phyloP scores from a whole-genome alignment of 2,329 filamentous ascomycete species.

The Lanzia echinophila region DNA sequence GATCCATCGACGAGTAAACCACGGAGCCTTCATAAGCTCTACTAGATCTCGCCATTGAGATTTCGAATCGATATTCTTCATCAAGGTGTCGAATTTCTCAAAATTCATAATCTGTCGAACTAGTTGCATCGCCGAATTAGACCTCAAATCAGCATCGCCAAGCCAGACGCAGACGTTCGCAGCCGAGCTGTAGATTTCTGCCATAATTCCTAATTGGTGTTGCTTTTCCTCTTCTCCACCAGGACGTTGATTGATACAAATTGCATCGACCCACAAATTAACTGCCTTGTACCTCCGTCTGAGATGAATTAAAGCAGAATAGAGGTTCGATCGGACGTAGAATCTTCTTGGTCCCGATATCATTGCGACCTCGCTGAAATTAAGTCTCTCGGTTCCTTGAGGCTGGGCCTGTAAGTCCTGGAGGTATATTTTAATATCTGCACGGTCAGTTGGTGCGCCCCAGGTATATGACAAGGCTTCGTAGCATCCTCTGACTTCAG shows the following conservation, averaged over 20 bases:
- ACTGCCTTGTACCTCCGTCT: not conserved
- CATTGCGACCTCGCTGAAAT: too few relatives aligned
- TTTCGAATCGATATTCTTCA: not conserved
- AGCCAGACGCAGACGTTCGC: not conserved
- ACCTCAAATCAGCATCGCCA: not conserved
- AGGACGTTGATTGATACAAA: too few relatives aligned
- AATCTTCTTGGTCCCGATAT: not conserved
- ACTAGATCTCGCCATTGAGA: not conserved
- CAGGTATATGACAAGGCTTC: too few relatives aligned
- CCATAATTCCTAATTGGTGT: too few relatives aligned
- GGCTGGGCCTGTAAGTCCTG: too few relatives aligned
- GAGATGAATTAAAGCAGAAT: not conserved
- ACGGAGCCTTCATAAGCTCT: not conserved
- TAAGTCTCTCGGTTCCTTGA: too few relatives aligned
- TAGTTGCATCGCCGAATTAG: not conserved
- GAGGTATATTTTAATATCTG: too few relatives aligned
- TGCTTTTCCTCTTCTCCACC: too few relatives aligned
- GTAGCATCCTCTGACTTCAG: too few relatives aligned
- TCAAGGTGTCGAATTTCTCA: not conserved
- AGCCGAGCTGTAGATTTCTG: not conserved
- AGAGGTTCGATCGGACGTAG: not conserved
- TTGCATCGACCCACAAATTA: not conserved
- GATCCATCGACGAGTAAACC: constrained; percentile 7
- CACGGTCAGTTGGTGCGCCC: too few relatives aligned
- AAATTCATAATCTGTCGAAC: not conserved